Percentiles rank a stretch among this genome's conserved stretches.
phyloP scores from a whole-genome alignment of 495 filamentous ascomycete genomes.

The Hyaloscypha finlandica region DNA sequence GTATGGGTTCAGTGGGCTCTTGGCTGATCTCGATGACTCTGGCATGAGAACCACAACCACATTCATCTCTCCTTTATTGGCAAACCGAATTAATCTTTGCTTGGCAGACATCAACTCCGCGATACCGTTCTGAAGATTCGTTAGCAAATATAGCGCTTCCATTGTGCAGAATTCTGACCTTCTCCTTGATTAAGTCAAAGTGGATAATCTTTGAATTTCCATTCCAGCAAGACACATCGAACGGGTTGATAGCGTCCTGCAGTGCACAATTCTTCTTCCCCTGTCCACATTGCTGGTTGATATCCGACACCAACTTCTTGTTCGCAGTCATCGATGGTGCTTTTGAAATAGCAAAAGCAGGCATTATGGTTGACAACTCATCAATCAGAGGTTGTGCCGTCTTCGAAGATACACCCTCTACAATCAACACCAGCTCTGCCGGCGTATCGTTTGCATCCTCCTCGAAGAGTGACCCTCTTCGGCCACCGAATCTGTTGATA shows the following conservation, averaged over 20 bases:
- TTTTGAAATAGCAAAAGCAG: constrained; percentile 45
- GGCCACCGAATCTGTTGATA: constrained; percentile 33
- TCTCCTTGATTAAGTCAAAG: constrained; percentile 21
- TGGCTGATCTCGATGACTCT: constrained; percentile 20
- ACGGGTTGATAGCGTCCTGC: constrained; percentile 43
- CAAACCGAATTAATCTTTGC: constrained; percentile 24
- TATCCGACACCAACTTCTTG: constrained; percentile 35
- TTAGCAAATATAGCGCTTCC: background rate
- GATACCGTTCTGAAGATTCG: constrained; percentile 3
- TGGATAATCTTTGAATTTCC: constrained; percentile 42
- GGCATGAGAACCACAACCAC: constrained; percentile 30
- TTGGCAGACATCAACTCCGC: constrained; percentile 19
- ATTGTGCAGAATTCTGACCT: constrained; percentile 6
- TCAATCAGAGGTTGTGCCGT: constrained; percentile 37
- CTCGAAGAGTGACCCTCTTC: constrained; percentile 40
- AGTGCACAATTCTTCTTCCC: constrained; percentile 39
- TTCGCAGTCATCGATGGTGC: constrained; percentile 42
- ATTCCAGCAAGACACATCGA: constrained; percentile 46
- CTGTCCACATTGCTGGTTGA: constrained; percentile 33
- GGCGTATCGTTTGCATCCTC: constrained; percentile 34
- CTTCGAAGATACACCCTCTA: constrained; percentile 46
- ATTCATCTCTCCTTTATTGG: constrained; percentile 26
- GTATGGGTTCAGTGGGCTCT: constrained; percentile 19
- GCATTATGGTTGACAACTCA: constrained; percentile 31
- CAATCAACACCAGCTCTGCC: constrained; percentile 50